Conservation (phyloP, 768 basidiomycete genomes). For the Saitozyma sp. region DNA sequence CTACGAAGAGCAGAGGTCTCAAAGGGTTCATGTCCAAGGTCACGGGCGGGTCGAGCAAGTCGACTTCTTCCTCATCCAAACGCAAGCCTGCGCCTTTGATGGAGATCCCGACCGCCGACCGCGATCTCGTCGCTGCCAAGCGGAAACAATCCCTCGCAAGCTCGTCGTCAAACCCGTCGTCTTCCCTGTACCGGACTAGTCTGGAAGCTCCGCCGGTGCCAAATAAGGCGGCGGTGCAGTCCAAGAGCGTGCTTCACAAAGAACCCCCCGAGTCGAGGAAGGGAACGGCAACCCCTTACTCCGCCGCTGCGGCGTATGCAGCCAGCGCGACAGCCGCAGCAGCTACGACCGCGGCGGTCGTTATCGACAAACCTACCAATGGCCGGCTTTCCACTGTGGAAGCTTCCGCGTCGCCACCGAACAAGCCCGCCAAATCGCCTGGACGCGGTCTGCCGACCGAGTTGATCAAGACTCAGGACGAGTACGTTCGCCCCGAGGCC, state of each 20-base stretch:
- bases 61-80: not conserved
- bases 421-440: not conserved
- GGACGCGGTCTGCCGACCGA: not conserved
- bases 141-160: not conserved
- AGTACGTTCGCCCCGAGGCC: not conserved
- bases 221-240: not conserved
- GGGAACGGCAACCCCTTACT: too few species aligned
- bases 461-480: not conserved
- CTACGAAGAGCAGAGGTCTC: conserved; percentile 54
- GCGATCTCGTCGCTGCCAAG: conserved; percentile 1
- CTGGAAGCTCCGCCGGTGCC: not conserved
- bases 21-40: conserved; percentile 82
- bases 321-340: not conserved
- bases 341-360: not conserved
- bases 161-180: not conserved
- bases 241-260: not conserved
- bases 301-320: not conserved
- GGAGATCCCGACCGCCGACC: not conserved
- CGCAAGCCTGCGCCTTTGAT: not conserved
- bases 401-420: not conserved
- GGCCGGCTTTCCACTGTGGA: not conserved
- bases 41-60: conserved; percentile 47
- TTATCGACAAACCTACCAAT: not conserved
- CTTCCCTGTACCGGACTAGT: not conserved
- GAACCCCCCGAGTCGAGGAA: not conserved